A percentile compares a stretch with the other conserved stretches of the same genome.
Evolutionary conservation across 805 yeast species (phyloP).

Genomic region (Sugiyamaella smithiae): DNA sequence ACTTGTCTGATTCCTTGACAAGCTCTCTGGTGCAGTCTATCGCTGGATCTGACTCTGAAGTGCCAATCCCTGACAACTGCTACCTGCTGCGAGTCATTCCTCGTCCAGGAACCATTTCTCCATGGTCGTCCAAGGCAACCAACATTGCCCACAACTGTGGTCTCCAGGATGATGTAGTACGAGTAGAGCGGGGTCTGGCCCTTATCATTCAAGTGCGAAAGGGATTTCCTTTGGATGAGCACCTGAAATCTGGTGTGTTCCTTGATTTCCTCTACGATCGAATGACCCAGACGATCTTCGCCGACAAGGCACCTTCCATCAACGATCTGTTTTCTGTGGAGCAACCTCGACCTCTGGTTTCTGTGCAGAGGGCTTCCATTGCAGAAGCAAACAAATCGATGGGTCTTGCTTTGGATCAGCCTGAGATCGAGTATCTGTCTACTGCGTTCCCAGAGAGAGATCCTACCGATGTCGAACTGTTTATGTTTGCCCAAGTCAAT

Average conservation of each 20-base stretch:
- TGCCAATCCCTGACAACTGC: constrained; percentile 34
- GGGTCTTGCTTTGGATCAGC: constrained; percentile 92
- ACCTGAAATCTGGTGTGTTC: constrained; percentile 51
- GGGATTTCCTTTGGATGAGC: constrained; percentile 63
- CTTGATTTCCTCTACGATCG: constrained; percentile 80
- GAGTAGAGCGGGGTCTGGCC: constrained; percentile 90
- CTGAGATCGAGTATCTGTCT: constrained; percentile 86
- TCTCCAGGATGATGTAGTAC: constrained; percentile 60
- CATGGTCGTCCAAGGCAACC: constrained; percentile 99
- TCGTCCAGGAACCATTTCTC: constrained; percentile 93
- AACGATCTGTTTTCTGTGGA: constrained; percentile 76
- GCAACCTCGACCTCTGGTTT: constrained; percentile 76
- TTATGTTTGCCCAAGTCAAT: constrained; percentile 99
- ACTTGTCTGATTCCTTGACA: constrained; percentile 46
- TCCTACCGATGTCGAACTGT: constrained; percentile 96
- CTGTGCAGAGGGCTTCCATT: constrained; percentile 53
- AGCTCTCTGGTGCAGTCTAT: constrained; percentile 41
- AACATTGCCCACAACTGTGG: constrained; percentile 91
- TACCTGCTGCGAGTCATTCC: constrained; percentile 78
- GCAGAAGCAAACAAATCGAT: constrained; percentile 73
- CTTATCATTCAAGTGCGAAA: constrained; percentile 66
- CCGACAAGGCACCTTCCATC: constrained; percentile 59
- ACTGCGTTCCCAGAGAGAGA: constrained; percentile 83
- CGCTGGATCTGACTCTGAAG: constrained; percentile 32
- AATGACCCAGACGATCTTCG: constrained; percentile 74